These are phyloP conservation scores for Nothophoma quercina DNA, from an alignment of 2,329 filamentous ascomycete species.

Conservation along the genomic window DNA sequence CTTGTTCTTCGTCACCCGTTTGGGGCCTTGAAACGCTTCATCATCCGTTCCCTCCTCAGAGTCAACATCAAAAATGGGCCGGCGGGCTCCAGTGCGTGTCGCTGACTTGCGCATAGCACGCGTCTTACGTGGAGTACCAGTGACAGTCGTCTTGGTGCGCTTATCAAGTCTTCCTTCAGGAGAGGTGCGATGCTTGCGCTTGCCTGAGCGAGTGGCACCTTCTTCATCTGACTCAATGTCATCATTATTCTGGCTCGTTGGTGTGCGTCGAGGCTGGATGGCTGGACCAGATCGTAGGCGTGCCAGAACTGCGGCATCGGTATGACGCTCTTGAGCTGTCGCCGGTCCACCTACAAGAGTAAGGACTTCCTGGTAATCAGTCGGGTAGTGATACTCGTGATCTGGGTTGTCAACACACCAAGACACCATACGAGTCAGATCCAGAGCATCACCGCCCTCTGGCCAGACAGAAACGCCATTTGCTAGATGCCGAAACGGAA, in stretches of 20 bases:
- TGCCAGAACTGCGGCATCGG: neutral
- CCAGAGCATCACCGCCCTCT: conserved; percentile 32
- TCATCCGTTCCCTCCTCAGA: neutral
- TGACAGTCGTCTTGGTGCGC: neutral
- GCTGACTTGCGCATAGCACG: neutral
- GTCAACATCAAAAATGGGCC: too few relatives aligned
- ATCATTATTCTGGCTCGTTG: too few relatives aligned
- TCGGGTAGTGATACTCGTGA: conserved; percentile 33
- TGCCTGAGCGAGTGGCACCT: neutral
- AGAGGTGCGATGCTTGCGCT: neutral
- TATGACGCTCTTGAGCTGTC: neutral
- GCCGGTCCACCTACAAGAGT: neutral
- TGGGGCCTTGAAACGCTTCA: conserved; percentile 2
- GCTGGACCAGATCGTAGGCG: neutral
- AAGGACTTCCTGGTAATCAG: conserved; percentile 24
- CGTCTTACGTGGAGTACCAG: too few relatives aligned
- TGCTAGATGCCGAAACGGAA: conserved; percentile 32
- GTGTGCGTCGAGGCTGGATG: neutral
- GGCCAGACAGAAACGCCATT: conserved; percentile 31
- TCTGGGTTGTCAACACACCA: conserved; percentile 28
- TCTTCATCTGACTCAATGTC: neutral
- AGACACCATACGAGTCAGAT: conserved; percentile 35
- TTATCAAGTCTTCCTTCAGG: neutral
- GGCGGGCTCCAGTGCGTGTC: neutral
- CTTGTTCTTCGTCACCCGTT: neutral